Base-by-base conservation (phyloP, 805 yeast genomes). In the Yamadazyma phyllophila region DNA sequence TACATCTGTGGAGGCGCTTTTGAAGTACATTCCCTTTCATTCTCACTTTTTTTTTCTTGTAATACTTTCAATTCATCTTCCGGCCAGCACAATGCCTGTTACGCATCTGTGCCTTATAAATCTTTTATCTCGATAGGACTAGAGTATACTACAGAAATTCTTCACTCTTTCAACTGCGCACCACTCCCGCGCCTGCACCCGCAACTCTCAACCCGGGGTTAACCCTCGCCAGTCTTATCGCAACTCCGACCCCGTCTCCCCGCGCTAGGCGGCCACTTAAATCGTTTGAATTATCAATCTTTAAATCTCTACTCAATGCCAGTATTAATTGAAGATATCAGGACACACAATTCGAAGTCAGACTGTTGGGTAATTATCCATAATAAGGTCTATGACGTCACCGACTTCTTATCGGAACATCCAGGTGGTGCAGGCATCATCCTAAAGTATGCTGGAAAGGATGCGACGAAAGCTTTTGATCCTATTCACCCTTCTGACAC, bases 401-500 rank as follows among this genome's bases (percentile, higher is more conserved):
- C 94, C 0, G 79, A 78, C 42, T 81, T 81, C 53, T 56, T 77
- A 30, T 70, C 69, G 15, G 71, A 76, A 36, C 87, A 81, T 54
- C 87, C 87, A 9, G 87, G 87, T 27, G 87, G 87, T 3, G 57
- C 74, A 14, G 71, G 67, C 4, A 74, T 81, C 44, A 78, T 81
- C 30, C 62, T 77, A 45, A 78, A 77, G 58, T 81, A 61, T 56
- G 69, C 71, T n/a, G 75, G 77, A 1, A 64, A 63, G 46, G 74
- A 69, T 50, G 96, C 92, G 9, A 84, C 94, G 7, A 82, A 84
- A 55, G 81, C 88, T 8, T 92, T 89, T 60, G 88, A 85, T 48
- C 96, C 96, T 14, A 76, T 92, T 49, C 99, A 92, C 64, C 94
- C 98, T 0, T 79, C 84, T n/a, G 96, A 90, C 56, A 85, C 88